phyloP scores from a whole-genome alignment of 108 stramenopile species.

The Cyclotella cryptica region DNA sequence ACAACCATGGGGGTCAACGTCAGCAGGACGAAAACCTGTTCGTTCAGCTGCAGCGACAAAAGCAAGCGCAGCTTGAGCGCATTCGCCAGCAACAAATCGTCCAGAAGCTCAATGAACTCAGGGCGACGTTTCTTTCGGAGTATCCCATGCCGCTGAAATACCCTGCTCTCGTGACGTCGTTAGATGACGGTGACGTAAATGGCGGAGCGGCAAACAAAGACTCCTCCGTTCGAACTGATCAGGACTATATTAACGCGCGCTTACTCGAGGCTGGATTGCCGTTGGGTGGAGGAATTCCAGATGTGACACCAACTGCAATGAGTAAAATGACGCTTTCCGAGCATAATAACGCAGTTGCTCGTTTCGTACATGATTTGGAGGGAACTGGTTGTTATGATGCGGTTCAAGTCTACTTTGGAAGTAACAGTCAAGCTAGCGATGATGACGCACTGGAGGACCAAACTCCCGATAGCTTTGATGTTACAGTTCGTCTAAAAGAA shows the following conservation, averaged over 20 bases:
- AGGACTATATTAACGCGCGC: constrained; percentile 72
- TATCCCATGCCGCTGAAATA: constrained; percentile 40
- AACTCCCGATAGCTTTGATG: constrained; percentile 24
- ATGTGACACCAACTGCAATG: constrained; percentile 27
- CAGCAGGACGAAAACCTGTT: neutral
- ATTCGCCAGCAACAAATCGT: constrained; percentile 11
- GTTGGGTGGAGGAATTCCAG: constrained; percentile 54
- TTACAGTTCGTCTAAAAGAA: constrained; percentile 73
- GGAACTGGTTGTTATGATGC: constrained; percentile 73
- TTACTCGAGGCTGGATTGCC: constrained; percentile 75
- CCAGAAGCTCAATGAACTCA: constrained; percentile 22
- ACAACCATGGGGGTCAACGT: neutral
- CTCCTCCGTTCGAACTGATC: constrained; percentile 50
- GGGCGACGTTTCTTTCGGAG: constrained; percentile 20
- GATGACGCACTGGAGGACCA: constrained; percentile 17
- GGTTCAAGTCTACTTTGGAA: constrained; percentile 66
- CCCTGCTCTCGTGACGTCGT: constrained; percentile 23
- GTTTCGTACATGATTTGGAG: constrained; percentile 63
- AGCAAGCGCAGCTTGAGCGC: neutral
- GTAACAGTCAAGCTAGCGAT: neutral
- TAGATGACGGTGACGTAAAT: neutral
- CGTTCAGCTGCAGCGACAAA: constrained; percentile 13
- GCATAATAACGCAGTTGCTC: constrained; percentile 27
- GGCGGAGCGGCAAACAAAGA: neutral
- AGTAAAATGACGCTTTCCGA: constrained; percentile 44